These are phyloP conservation scores for Arachnomyces sp. DNA, from an alignment of 2,329 filamentous ascomycete species.

Conservation along the genomic window DNA sequence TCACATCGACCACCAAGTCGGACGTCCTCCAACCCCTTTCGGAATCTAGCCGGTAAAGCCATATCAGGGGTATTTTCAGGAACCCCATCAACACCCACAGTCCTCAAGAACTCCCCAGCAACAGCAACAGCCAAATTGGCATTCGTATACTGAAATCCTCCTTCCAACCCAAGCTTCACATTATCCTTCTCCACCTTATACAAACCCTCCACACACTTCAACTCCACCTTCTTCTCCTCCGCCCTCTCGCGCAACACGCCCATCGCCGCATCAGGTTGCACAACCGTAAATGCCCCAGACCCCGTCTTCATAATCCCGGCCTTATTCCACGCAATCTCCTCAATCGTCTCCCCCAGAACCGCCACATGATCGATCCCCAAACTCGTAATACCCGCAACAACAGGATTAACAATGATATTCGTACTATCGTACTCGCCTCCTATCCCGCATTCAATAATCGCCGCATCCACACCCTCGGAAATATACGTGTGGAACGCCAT, in stretches of 20 bases:
- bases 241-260: constrained; percentile 50
- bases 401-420: constrained; percentile 67
- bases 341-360: constrained; percentile 69
- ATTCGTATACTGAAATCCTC: constrained; percentile 56
- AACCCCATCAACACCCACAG: constrained; percentile 26
- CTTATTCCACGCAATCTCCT: constrained; percentile 87
- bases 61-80: constrained; percentile 30
- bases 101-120: constrained; percentile 32
- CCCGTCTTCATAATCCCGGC: constrained; percentile 72
- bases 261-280: constrained; percentile 48
- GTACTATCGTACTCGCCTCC: constrained; percentile 91
- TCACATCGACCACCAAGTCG: constrained; percentile 72
- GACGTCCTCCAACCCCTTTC: constrained; percentile 57
- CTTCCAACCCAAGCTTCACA: constrained; percentile 51
- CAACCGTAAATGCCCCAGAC: constrained; percentile 54
- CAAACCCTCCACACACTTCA: constrained; percentile 44
- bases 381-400: constrained; percentile 65
- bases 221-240: constrained; percentile 38
- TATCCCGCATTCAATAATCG: constrained; percentile 87
- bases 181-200: constrained; percentile 33
- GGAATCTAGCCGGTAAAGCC: constrained; percentile 52
- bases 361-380: constrained; percentile 78
- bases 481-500: constrained; percentile 81
- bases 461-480: constrained; percentile 63
- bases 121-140: constrained; percentile 51